Evolutionary conservation across 345 rosid genomes (phyloP), one percentile per base, ranked within the genome.

Genomic region (Melaleuca alternifolia): DNA sequence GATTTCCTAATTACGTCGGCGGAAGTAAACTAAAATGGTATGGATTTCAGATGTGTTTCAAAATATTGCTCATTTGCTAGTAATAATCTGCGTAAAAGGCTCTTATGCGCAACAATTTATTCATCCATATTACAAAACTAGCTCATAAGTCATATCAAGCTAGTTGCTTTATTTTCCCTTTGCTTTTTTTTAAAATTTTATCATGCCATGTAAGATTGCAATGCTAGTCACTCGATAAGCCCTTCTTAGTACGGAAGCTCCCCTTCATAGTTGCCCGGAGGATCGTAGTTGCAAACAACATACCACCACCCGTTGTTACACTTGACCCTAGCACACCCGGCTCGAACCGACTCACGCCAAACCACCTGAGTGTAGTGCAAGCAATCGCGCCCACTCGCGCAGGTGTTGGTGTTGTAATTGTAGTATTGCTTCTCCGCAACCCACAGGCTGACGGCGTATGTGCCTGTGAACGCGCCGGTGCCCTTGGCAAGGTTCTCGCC

Each of bases 331-430:
- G 83, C 91, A 59, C 92, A 91, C 0, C 93, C 93, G 12, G 90
- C 3, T 11, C 83, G 75, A 23, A 51, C 41, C 11, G 92, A 82
- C 5, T 87, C 37, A 1, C 81, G 26, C 92, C 92, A 90, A 14
- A 91, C 84, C 28, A 91, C 62, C 83, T 90, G 92, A 54, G 93
- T 91, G 83, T 87, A 91, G 76, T 92, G 92, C 53, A 52, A 24
- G 82, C 92, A 92, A 62, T 75, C 50, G 15, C 54, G 83, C 1
- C 88, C 89, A 8, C 18, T 15, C 5, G 61, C 61, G 21, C 92
- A 90, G 2, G 86, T 15, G 79, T 89, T 91, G 1, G 88, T 82
- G 5, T 23, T 24, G 53, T 88, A 54, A 54, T 91, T 84, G 18
- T 91, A 91, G 83, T 87, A 5, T 14, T 85, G 85, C 83, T 85